Evolutionary conservation across 2,329 filamentous ascomycete genomes (phyloP).

Genomic region (Cordyceps militaris): DNA sequence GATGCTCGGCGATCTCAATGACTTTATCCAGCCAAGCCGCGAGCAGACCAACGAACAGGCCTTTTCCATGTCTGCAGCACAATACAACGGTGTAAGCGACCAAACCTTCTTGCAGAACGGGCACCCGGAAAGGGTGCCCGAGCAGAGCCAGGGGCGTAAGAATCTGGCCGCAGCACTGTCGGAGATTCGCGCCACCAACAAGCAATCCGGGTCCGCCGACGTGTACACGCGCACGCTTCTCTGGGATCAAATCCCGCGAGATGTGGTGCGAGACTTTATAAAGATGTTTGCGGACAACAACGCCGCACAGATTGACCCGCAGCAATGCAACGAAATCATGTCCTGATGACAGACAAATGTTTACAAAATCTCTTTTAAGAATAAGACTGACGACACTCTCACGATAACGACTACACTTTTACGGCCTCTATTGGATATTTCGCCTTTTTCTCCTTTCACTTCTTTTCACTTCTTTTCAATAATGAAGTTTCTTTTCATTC

Average conservation of each 20-base stretch:
- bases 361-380: slow-evolving; percentile 21
- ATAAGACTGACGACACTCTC: slow-evolving; percentile 18
- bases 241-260: slow-evolving; percentile 87
- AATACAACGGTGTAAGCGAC: slow-evolving; percentile 70
- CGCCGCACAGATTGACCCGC: slow-evolving; percentile 35
- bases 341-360: slow-evolving; percentile 29
- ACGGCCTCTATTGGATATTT: slow-evolving; percentile 16
- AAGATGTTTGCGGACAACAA: slow-evolving; percentile 79
- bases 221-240: slow-evolving; percentile 89
- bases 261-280: slow-evolving; percentile 88
- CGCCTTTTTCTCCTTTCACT: slow-evolving; percentile 16
- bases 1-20: slow-evolving; percentile 59
- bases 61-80: slow-evolving; percentile 76
- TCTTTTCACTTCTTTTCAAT: slow-evolving; percentile 13
- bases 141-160: slow-evolving; percentile 53
- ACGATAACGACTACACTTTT: slow-evolving; percentile 28
- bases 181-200: slow-evolving; percentile 64
- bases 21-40: slow-evolving; percentile 66
- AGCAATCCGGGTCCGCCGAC: slow-evolving; percentile 66
- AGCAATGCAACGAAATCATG: slow-evolving; percentile 37
- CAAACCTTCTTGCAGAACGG: slow-evolving; percentile 61
- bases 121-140: slow-evolving; percentile 41
- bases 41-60: slow-evolving; percentile 83
- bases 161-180: slow-evolving; percentile 76
- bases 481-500: slow-evolving; percentile 15